Percentiles rank a stretch among this genome's conserved stretches.
These are phyloP conservation scores for Xylaria acuta DNA, from an alignment of 495 filamentous ascomycete species.

Conservation along the genomic window DNA sequence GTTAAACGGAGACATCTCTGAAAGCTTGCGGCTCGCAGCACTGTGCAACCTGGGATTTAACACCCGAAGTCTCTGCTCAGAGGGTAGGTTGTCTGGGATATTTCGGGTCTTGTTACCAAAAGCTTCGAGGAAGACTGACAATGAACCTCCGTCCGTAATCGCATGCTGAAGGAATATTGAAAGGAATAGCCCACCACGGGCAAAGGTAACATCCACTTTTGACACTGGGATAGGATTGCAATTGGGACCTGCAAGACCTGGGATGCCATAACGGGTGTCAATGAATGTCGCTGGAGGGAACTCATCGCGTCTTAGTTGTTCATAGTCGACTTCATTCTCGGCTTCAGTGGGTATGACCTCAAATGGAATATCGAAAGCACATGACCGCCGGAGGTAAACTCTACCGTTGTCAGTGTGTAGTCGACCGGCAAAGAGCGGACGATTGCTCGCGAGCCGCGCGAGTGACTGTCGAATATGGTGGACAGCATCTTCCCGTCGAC, in stretches of 20 bases:
- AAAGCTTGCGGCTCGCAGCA: constrained; percentile 31
- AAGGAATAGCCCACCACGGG: constrained; percentile 42
- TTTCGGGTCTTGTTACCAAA: constrained; percentile 41
- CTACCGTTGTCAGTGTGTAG: constrained; percentile 38
- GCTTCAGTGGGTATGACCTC: constrained; percentile 31
- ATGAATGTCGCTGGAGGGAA: constrained; percentile 43
- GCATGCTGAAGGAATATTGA: constrained; percentile 46
- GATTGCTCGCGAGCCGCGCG: constrained; percentile 32
- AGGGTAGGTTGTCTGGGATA: constrained; percentile 30
- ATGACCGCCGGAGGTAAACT: constrained; percentile 37
- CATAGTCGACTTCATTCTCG: constrained; percentile 34
- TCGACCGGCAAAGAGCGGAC: constrained; percentile 44
- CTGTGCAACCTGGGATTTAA: constrained; percentile 22
- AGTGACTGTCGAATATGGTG: constrained; percentile 38
- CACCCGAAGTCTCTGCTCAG: constrained; percentile 33
- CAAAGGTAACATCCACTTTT: constrained; percentile 41
- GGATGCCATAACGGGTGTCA: constrained; percentile 31
- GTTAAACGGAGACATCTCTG: constrained; percentile 30
- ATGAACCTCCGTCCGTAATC: constrained; percentile 49
- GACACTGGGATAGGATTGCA: constrained; percentile 39
- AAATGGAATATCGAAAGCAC: constrained; percentile 39
- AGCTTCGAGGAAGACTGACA: constrained; percentile 59
- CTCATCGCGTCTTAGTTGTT: constrained; percentile 33
- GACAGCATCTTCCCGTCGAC: constrained; percentile 31
- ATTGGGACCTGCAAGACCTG: constrained; percentile 28